These are phyloP conservation scores for Monilinia fructicola DNA, from an alignment of 2,329 filamentous ascomycete species.

Conservation along the genomic window DNA sequence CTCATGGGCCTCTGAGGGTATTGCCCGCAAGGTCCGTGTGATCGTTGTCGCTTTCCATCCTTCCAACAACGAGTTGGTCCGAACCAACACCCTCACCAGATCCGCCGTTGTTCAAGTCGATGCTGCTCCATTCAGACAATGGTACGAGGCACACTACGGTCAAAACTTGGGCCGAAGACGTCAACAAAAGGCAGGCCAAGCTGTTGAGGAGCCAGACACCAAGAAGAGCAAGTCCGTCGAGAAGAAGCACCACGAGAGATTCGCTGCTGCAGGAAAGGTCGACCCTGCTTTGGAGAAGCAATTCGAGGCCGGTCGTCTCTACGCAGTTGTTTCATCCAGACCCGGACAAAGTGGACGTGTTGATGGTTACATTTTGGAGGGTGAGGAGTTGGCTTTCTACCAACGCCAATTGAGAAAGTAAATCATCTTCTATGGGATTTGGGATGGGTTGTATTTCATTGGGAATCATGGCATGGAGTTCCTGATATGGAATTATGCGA, in stretches of 20 bases:
- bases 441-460: constrained; percentile 39
- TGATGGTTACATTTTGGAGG: constrained; percentile 98
- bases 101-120: constrained; percentile 98
- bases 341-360: constrained; percentile 95
- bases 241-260: constrained; percentile 93
- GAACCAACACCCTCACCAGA: constrained; percentile 99
- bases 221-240: constrained; percentile 90
- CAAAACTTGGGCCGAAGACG: constrained; percentile 83
- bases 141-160: constrained; percentile 99
- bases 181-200: constrained; percentile 69
- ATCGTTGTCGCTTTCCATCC: constrained; percentile 98
- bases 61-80: constrained; percentile 99
- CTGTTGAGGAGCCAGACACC: constrained; percentile 58
- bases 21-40: constrained; percentile 98
- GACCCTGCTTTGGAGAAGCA: constrained; percentile 92
- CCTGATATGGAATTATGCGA: constrained; percentile 32
- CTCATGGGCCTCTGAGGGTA: constrained; percentile 96
- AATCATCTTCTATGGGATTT: constrained; percentile 42
- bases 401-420: constrained; percentile 99
- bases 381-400: constrained; percentile 99
- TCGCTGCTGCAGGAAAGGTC: constrained; percentile 84
- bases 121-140: constrained; percentile 98
- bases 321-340: constrained; percentile 86
- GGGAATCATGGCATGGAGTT: constrained; percentile 40
- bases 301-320: constrained; percentile 98